A percentile compares a stretch with the other conserved stretches of the same genome.
Evolutionary conservation across 1,139 yeast genomes (phyloP).

Genomic region (Wickerhamiella pararugosa): DNA sequence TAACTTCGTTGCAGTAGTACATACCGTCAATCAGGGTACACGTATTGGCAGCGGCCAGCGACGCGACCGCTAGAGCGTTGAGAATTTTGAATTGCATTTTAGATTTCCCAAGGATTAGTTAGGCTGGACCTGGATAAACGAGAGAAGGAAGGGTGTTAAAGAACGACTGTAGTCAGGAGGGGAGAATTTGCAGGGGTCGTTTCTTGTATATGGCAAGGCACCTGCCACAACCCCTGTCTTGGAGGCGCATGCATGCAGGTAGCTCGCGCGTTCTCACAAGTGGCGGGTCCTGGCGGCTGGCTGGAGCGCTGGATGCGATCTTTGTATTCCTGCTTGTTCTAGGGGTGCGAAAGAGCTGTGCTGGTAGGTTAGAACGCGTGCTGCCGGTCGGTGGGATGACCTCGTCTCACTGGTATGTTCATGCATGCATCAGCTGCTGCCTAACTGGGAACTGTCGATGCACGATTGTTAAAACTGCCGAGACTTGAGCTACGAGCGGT

Average conservation of each 20-base stretch:
- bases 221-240: background rate
- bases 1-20: constrained; percentile 63
- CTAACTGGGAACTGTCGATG: too few species aligned
- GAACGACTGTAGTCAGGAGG: constrained; percentile 5
- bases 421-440: too few species aligned
- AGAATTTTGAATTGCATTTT: constrained; percentile 4
- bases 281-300: too few species aligned
- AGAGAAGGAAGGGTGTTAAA: background rate
- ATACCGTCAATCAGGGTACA: constrained; percentile 38
- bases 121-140: background rate
- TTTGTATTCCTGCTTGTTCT: too few species aligned
- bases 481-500: too few species aligned
- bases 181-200: background rate
- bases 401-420: too few species aligned
- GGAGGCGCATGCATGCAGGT: background rate
- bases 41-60: constrained; percentile 20
- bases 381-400: too few species aligned
- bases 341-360: too few species aligned
- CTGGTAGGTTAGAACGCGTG: too few species aligned
- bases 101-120: too few species aligned
- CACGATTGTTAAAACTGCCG: too few species aligned
- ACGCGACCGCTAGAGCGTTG: constrained; percentile 6
- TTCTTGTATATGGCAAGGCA: background rate
- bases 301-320: too few species aligned
- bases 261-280: background rate